Percentiles rank a stretch among this genome's conserved stretches.
These are phyloP conservation scores for Rhynchospora tenuis DNA, from an alignment of 176 grass and related monocot species.

Conservation along the genomic window DNA sequence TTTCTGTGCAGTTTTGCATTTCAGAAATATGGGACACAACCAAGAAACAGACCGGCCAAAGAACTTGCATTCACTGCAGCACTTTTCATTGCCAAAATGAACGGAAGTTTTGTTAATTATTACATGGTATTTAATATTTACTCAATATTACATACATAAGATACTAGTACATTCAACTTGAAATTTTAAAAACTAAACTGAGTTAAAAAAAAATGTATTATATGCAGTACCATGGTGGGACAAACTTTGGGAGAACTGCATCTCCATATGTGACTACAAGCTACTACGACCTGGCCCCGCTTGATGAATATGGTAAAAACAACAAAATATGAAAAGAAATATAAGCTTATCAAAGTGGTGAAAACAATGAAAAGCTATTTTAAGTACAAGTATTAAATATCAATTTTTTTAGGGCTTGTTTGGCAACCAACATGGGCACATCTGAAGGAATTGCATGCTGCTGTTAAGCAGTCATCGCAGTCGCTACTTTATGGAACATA, in stretches of 20 bases:
- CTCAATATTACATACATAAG: neutral
- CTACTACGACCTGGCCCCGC: slow-evolving; percentile 91
- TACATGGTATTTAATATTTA: slow-evolving; percentile 74
- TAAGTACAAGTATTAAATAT: neutral
- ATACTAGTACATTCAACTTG: neutral
- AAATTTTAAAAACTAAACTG: neutral
- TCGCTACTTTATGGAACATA: slow-evolving; percentile 63
- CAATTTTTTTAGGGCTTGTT: slow-evolving; percentile 51
- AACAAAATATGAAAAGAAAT: neutral
- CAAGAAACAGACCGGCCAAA: slow-evolving; percentile 49
- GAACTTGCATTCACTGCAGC: slow-evolving; percentile 74
- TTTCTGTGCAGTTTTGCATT: slow-evolving; percentile 3
- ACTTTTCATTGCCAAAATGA: slow-evolving; percentile 67
- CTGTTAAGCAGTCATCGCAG: slow-evolving; percentile 47
- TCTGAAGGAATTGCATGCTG: slow-evolving; percentile 76
- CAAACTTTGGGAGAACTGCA: slow-evolving; percentile 83
- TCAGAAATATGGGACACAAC: slow-evolving; percentile 54
- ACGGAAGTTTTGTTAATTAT: slow-evolving; percentile 93
- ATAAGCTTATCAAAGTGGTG: neutral
- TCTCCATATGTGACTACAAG: slow-evolving; percentile 78
- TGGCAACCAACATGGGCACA: slow-evolving; percentile 94
- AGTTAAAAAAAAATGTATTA: neutral
- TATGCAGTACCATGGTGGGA: slow-evolving; percentile 87
- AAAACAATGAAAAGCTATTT: neutral
- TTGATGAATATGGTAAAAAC: slow-evolving; percentile 84